Evolutionary conservation across 495 filamentous ascomycete genomes (phyloP).

Genomic region (Darksidea phi): DNA sequence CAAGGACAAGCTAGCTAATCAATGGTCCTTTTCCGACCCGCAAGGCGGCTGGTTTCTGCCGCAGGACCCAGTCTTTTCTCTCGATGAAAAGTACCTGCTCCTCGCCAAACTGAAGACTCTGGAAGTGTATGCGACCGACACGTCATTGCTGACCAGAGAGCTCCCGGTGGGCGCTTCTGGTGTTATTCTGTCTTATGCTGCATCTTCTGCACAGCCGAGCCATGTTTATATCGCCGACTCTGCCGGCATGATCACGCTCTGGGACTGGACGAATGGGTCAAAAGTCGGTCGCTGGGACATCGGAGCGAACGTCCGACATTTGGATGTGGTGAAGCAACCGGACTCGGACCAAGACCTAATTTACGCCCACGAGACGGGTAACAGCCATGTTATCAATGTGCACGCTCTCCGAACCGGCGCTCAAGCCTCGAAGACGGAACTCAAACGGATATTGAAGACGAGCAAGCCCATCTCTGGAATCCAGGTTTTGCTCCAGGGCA

Average conservation of each 20-base stretch:
- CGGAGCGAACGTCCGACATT: conserved; percentile 41
- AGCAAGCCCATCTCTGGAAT: conserved; percentile 34
- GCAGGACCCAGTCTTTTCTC: conserved; percentile 74
- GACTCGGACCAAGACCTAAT: conserved; percentile 25
- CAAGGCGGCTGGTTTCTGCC: conserved; percentile 69
- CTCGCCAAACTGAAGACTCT: conserved; percentile 63
- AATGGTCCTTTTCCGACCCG: conserved; percentile 60
- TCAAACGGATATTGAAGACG: conserved; percentile 27
- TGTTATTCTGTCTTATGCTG: conserved; percentile 52
- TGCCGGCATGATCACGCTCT: conserved; percentile 62
- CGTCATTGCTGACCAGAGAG: conserved; percentile 72
- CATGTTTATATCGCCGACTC: conserved; percentile 69
- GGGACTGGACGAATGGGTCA: conserved; percentile 71
- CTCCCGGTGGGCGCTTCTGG: conserved; percentile 43
- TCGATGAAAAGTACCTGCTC: conserved; percentile 80
- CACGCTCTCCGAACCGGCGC: conserved; percentile 22
- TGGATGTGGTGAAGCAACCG: conserved; percentile 32
- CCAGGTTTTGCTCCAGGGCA: conserved; percentile 45
- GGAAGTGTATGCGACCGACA: conserved; percentile 75
- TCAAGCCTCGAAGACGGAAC: conserved; percentile 23
- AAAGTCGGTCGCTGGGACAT: conserved; percentile 52
- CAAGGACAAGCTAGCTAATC: conserved; percentile 17
- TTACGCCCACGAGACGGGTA: conserved; percentile 20
- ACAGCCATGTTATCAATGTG: conserved; percentile 25
- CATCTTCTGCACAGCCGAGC: conserved; percentile 60